Conservation (phyloP, 2,329 filamentous ascomycete genomes). For the Beauveria sp. region DNA sequence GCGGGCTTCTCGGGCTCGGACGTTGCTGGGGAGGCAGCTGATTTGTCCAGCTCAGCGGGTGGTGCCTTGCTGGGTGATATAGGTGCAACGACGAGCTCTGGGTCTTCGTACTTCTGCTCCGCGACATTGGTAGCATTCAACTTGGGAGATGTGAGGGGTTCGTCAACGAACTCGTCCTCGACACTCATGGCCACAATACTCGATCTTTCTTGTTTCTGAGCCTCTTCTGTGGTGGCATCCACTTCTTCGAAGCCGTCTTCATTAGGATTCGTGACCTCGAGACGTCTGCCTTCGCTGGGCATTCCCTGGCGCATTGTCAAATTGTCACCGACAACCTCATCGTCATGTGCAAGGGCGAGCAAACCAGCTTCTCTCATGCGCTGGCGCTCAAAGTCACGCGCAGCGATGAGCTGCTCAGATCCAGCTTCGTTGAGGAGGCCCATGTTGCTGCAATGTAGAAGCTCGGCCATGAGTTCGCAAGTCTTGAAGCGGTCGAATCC, state of each 20-base stretch:
- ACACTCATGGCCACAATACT: slow-evolving; percentile 33
- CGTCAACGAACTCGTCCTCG: slow-evolving; percentile 70
- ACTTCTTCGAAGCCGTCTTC: slow-evolving; percentile 96
- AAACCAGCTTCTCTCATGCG: slow-evolving; percentile 69
- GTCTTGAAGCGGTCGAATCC: slow-evolving; percentile 99
- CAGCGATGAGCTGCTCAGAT: slow-evolving; percentile 76
- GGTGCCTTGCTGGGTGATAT: slow-evolving; percentile 42
- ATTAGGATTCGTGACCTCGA: slow-evolving; percentile 72
- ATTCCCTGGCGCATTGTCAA: slow-evolving; percentile 49
- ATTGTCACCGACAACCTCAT: slow-evolving; percentile 43
- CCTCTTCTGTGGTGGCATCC: slow-evolving; percentile 60
- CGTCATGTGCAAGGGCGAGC: slow-evolving; percentile 40
- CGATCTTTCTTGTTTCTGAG: slow-evolving; percentile 1
- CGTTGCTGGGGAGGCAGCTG: neutral
- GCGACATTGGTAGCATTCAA: slow-evolving; percentile 53
- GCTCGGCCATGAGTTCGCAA: slow-evolving; percentile 95
- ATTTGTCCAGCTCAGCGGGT: slow-evolving; percentile 19
- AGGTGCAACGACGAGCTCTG: slow-evolving; percentile 48
- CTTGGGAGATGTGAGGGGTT: slow-evolving; percentile 62
- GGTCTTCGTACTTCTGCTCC: slow-evolving; percentile 44
- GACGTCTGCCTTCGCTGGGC: slow-evolving; percentile 56
- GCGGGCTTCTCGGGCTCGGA: neutral
- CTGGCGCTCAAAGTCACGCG: slow-evolving; percentile 74
- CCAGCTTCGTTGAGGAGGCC: slow-evolving; percentile 85
- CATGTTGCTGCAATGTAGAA: slow-evolving; percentile 98